Base-by-base conservation (phyloP, 23 red algal genomes). In the Gracilariopsis chorda region DNA sequence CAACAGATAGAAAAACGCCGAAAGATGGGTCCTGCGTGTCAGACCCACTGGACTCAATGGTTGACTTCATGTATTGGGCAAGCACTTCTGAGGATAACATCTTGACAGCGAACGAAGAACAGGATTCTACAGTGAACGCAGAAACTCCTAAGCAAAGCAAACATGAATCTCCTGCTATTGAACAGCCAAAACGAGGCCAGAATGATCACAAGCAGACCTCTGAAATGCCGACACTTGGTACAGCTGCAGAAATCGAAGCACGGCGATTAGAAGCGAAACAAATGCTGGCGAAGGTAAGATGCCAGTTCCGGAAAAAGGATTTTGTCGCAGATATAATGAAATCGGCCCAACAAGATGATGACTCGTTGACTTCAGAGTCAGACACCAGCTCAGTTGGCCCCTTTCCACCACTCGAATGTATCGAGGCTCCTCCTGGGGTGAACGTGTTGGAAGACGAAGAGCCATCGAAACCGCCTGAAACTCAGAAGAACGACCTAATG, bases 31-130 rank as follows among this genome's bases (percentile, higher is more conserved):
- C 40, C 24, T 20, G 4, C 4, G 39, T 19, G 42, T 73, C 67
- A 20, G 0, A 46, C 17, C 67, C 39, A 73, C 7, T 10, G n/a
- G 62, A 49, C 5, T 64, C 44, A 12, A 53, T 61, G 53, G 80
- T 62, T 12, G 80, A 84, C 34, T 84, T 48, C 23, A 45, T 64
- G 36, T 84, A 65, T 84, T 84, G 80, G 80, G 80, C 55, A 17
- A 65, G 57, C 4, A 84, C 80, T 4, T 68, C 80, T 17, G 80
- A 48, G 17, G 63, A 70, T 21, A 10, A 41, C 63, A 70, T 28
- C 4, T 16, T 30, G 39, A 41, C 63, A 2, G 33, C 20, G 1
- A 70, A 42, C n/a, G 33, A 70, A 30, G 6, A 16, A 16, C 63
- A 11, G n/a, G 4, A 30, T 7, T 21, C 29, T 7, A n/a, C 13